Evolutionary conservation across 805 yeast species (phyloP).

Genomic region (Barnettozyma sp.): DNA sequence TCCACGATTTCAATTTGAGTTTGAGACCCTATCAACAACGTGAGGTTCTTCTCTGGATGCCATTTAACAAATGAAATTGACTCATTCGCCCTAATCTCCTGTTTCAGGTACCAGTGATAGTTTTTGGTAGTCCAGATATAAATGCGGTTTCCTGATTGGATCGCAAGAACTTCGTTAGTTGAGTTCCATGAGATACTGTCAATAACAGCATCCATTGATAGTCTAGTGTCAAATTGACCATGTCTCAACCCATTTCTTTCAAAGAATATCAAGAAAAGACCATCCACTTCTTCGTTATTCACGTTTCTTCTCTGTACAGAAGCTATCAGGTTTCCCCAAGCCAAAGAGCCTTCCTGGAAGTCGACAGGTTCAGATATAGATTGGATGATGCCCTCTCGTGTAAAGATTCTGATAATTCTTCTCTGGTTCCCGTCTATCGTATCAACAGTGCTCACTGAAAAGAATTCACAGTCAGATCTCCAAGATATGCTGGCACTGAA

Average conservation of each 20-base stretch:
- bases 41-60: constrained; percentile 85
- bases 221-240: constrained; percentile 70
- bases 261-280: constrained; percentile 59
- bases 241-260: constrained; percentile 92
- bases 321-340: constrained; percentile 91
- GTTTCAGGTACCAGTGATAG: constrained; percentile 94
- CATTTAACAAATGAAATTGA: constrained; percentile 48
- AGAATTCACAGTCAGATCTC: constrained; percentile 92
- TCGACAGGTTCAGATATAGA: constrained; percentile 88
- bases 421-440: constrained; percentile 36
- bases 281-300: constrained; percentile 39
- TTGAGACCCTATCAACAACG: constrained; percentile 58
- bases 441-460: constrained; percentile 59
- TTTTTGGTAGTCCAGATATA: constrained; percentile 89
- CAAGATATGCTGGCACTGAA: constrained; percentile 55
- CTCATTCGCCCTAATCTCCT: constrained; percentile 43
- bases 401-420: constrained; percentile 77
- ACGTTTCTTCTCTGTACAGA: constrained; percentile 57
- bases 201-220: constrained; percentile 45
- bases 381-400: constrained; percentile 68
- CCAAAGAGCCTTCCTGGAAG: constrained; percentile 61
- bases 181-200: constrained; percentile 67
- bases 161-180: constrained; percentile 70
- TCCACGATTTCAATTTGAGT: constrained; percentile 54
- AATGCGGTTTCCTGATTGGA: constrained; percentile 54